Conservation (phyloP, 225 moss, liverwort and hornwort genomes). For the Climacium dendroides region DNA sequence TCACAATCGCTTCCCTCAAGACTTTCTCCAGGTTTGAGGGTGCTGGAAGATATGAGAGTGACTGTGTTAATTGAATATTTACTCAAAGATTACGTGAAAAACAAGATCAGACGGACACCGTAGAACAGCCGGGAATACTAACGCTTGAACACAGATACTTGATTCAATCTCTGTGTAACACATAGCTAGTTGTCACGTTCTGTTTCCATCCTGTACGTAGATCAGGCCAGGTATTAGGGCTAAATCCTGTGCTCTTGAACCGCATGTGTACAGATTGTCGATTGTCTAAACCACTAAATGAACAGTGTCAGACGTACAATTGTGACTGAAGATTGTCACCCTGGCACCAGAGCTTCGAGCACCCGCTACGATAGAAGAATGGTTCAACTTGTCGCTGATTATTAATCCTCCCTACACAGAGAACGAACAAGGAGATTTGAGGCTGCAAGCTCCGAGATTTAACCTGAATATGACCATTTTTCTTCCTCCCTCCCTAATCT, state of each 20-base stretch:
- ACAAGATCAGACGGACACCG: neutral
- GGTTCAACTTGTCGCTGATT: conserved; percentile 40
- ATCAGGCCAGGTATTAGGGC: neutral
- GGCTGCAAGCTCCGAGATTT: neutral
- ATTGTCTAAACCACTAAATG: neutral
- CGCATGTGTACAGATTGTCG: neutral
- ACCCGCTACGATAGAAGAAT: conserved; percentile 34
- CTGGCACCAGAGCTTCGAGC: conserved; percentile 28
- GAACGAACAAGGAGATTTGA: neutral
- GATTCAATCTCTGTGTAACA: neutral
- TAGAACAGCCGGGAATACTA: neutral
- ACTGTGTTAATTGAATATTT: neutral
- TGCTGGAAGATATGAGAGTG: conserved; percentile 25
- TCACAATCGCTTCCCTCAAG: conserved; percentile 55
- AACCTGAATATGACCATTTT: neutral
- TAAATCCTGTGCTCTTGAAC: neutral
- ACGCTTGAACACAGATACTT: neutral
- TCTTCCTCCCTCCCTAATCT: neutral
- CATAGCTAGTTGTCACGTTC: neutral
- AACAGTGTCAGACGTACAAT: conserved; percentile 4
- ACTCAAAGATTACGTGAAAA: neutral
- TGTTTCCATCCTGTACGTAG: neutral
- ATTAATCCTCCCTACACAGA: conserved; percentile 28
- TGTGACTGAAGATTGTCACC: conserved; percentile 31
- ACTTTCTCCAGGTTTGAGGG: conserved; percentile 63